Base-by-base conservation (phyloP, 805 yeast genomes). In the Candida berthetii region DNA sequence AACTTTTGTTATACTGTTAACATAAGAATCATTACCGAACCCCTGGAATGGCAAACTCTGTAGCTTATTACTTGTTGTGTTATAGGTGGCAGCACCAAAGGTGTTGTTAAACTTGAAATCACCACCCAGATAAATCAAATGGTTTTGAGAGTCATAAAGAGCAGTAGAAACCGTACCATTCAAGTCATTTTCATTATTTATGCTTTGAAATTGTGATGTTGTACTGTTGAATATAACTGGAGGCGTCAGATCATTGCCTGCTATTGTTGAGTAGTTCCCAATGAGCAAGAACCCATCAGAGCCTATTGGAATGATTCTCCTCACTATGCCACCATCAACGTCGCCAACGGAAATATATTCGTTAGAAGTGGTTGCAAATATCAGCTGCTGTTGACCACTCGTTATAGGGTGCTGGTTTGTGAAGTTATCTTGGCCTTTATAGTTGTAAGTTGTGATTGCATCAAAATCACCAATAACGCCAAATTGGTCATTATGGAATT, bases 71-170 rank as follows among this genome's bases (percentile, higher is more conserved):
- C 71, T 49, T 1, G 71, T 48, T 14, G 64, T 53, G 60, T 86
- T 72, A 71, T 86, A 91, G 4, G 78, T 62, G 9, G 85, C 80
- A 0, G 76, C 84, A 39, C 88, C 83, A 48, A 68, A 53, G 7
- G 80, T 68, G 36, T 64, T 58, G 42, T 75, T 68, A 56, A 68
- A 80, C 6, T 69, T 57, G 49, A 91, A 76, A 44, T 76, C 71
- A 17, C 99, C 99, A 9, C 97, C 99, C 38, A 86, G 72, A 54
- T 85, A 88, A 0, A 87, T 71, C 18, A 76, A 42, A 18, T 72
- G 61, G 28, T 62, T 58, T 36, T 66, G 69, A 2, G 48, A 37
- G 60, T 80, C 81, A 41, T 78, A 74, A 33, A 66, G 64, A 1
- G 76, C 69, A 0, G 80, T 52, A 3, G 58, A 50, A 2, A 82